These are phyloP conservation scores for Fraxinus nigra DNA, from an alignment of 305 asterid species.

Conservation along the genomic window DNA sequence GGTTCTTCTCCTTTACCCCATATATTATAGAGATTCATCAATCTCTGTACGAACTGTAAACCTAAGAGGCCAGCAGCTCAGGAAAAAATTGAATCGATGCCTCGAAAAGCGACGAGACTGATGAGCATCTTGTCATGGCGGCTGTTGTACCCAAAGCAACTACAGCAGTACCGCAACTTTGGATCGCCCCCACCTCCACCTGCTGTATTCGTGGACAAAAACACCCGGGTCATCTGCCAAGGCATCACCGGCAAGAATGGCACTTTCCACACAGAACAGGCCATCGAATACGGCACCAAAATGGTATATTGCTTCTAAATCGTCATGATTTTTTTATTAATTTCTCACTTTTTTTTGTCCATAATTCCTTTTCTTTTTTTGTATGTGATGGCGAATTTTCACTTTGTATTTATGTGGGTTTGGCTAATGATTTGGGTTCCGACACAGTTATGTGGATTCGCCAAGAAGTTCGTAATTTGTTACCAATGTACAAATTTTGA, in stretches of 20 bases:
- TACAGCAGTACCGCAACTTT: conserved; percentile 61
- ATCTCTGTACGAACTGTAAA: neutral
- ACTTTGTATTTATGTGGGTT: neutral
- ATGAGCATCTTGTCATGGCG: conserved; percentile 58
- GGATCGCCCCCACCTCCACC: conserved; percentile 87
- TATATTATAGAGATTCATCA: neutral
- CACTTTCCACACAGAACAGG: conserved; percentile 90
- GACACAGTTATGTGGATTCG: neutral
- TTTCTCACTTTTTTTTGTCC: neutral
- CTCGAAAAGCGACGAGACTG: conserved; percentile 63
- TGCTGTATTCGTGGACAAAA: conserved; percentile 88
- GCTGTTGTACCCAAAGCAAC: conserved; percentile 42
- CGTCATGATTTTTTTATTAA: neutral
- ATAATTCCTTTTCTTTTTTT: neutral
- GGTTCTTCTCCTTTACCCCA: neutral
- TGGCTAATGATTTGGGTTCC: neutral
- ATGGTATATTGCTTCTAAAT: conserved; percentile 46
- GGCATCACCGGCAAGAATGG: conserved; percentile 97
- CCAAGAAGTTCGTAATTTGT: neutral
- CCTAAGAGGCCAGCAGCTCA: neutral
- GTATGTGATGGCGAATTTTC: neutral
- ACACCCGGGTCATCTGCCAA: conserved; percentile 93
- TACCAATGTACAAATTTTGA: neutral
- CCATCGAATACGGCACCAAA: conserved; percentile 91
- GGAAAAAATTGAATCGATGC: conserved; percentile 49